phyloP scores from a whole-genome alignment of 2,329 filamentous ascomycete species.

The Fusarium sp. region DNA sequence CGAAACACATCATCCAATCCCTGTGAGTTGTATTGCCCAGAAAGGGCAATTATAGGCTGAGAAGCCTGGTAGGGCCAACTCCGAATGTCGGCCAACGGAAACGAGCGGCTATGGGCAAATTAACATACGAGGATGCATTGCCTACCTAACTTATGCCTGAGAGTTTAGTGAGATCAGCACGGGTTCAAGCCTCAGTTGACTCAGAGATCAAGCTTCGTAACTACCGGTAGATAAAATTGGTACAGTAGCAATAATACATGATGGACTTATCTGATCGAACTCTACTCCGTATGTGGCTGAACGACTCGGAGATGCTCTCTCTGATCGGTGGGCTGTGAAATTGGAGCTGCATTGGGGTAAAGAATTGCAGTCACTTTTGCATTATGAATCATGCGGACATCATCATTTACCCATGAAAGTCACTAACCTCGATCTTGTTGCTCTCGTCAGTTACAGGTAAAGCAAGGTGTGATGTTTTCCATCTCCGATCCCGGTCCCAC shows the following conservation, averaged over 20 bases:
- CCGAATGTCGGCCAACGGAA: constrained; percentile 39
- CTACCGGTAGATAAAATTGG: not conserved
- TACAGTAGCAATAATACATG: not conserved
- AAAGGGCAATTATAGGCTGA: constrained; percentile 13
- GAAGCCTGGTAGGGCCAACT: not conserved
- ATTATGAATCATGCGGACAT: constrained; percentile 6
- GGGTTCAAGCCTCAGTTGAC: not conserved
- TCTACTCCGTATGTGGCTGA: not conserved
- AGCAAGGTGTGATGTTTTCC: constrained; percentile 6
- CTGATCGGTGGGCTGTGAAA: not conserved
- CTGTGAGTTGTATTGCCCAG: constrained; percentile 22
- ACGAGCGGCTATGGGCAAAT: constrained; percentile 12
- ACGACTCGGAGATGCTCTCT: not conserved
- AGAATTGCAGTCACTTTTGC: not conserved
- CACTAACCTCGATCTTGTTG: constrained; percentile 5
- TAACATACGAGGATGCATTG: constrained; percentile 25
- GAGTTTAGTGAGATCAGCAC: not conserved
- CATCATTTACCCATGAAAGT: not conserved
- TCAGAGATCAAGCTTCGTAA: not conserved
- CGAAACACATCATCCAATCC: constrained; percentile 14
- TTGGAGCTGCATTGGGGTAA: constrained; percentile 12
- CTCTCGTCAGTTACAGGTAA: constrained; percentile 9
- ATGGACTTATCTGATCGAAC: constrained; percentile 18
- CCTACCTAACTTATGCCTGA: not conserved
- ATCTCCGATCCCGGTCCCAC: constrained; percentile 31